These are phyloP conservation scores for Yamadazyma triangularis DNA, from an alignment of 1,139 yeast species.

Conservation along the genomic window DNA sequence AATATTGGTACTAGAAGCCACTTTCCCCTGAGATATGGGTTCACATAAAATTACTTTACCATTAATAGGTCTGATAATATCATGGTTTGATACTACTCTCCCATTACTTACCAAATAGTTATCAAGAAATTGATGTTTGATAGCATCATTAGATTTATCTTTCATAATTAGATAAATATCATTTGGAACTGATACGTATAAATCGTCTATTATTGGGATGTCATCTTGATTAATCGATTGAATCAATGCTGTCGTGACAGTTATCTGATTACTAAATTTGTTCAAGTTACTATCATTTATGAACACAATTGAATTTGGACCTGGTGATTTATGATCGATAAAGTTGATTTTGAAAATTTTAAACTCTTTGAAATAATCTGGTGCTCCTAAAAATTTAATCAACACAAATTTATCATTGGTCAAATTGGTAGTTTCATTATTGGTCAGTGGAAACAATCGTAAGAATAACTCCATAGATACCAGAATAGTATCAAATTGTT, in stretches of 20 bases:
- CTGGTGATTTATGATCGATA: conserved; percentile 18
- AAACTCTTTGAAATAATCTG: conserved; percentile 34
- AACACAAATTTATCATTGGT: conserved; percentile 19
- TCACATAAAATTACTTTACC: conserved; percentile 60
- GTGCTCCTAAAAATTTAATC: conserved; percentile 42
- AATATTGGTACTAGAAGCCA: conserved; percentile 41
- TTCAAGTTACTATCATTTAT: conserved; percentile 34
- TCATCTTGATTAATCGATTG: conserved; percentile 23
- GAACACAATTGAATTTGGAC: conserved; percentile 26
- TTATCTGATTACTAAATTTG: conserved; percentile 27
- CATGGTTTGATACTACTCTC: conserved; percentile 30
- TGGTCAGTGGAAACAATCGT: conserved; percentile 25
- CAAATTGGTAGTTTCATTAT: conserved; percentile 10
- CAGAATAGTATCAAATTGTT: conserved; percentile 25
- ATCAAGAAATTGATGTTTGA: conserved; percentile 24
- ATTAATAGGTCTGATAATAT: conserved; percentile 34
- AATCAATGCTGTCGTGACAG: conserved; percentile 28
- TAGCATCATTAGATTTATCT: conserved; percentile 18
- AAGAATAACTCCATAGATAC: conserved; percentile 32
- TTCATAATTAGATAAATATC: conserved; percentile 39
- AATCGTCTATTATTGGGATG: conserved; percentile 27
- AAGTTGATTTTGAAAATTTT: conserved; percentile 33
- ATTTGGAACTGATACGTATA: conserved; percentile 41
- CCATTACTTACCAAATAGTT: conserved; percentile 26
- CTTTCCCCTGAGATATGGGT: conserved; percentile 68